Conservation (phyloP, 345 rosid genomes). For the Raphanus sativus region DNA sequence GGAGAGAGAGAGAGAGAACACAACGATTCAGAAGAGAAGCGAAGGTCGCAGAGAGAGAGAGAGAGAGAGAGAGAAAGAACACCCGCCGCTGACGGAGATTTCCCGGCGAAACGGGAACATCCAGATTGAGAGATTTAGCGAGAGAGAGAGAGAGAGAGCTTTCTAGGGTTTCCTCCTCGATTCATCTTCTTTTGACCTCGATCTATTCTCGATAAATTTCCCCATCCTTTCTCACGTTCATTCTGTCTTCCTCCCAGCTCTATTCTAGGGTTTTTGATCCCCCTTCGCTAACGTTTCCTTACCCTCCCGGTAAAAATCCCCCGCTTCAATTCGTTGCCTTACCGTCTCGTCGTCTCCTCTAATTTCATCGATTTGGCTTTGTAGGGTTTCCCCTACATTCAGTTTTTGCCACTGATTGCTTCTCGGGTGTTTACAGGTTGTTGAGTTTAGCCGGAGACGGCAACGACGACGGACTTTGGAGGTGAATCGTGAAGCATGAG, state of each 20-base stretch:
- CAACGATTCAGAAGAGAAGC: constrained; percentile 35
- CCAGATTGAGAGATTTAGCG: constrained; percentile 40
- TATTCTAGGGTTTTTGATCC: constrained; percentile 44
- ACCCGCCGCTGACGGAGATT: constrained; percentile 32
- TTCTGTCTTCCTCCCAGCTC: constrained; percentile 26
- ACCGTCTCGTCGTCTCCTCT: constrained; percentile 13
- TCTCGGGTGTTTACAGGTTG: constrained; percentile 5
- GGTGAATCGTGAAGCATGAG: constrained; percentile 68
- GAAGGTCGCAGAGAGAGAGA: constrained; percentile 26
- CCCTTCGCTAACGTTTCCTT: constrained; percentile 45
- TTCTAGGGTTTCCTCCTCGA: constrained; percentile 35
- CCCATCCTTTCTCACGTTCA: constrained; percentile 19
- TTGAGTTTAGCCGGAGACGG: constrained; percentile 29
- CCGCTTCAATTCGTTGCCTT: constrained; percentile 14
- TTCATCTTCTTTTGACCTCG: constrained; percentile 40
- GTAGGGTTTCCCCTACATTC: constrained; percentile 57
- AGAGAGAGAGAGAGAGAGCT: constrained; percentile 31
- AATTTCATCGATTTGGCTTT: constrained; percentile 22
- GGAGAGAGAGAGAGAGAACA: constrained; percentile 31
- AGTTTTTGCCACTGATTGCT: constrained; percentile 34
- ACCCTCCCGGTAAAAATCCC: background rate
- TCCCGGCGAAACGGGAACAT: constrained; percentile 29
- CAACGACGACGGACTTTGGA: constrained; percentile 15
- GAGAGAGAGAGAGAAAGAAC: constrained; percentile 21
- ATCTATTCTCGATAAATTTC: constrained; percentile 39